A percentile compares a stretch with the other conserved stretches of the same genome.
phyloP scores from a whole-genome alignment of 139 green algal genomes.

The Raphidocelis subcapitata region DNA sequence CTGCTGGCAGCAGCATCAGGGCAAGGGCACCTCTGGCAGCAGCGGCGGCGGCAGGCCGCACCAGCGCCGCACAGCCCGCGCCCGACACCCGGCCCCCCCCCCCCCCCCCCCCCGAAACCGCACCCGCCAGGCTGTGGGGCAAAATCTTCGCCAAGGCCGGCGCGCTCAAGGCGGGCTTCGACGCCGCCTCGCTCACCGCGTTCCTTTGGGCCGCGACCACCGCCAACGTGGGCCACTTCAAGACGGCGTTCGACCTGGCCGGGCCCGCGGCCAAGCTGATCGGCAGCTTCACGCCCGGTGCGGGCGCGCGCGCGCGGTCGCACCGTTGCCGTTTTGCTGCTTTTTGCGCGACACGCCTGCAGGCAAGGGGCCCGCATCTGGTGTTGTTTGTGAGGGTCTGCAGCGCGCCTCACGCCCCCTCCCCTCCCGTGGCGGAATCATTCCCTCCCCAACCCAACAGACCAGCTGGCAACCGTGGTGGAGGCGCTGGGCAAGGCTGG shows the following conservation, averaged over 20 bases:
- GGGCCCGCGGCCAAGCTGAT: constrained; percentile 38
- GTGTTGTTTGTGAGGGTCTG: too few relatives aligned
- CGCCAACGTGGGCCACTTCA: constrained; percentile 45
- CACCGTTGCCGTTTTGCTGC: too few relatives aligned
- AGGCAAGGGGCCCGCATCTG: too few relatives aligned
- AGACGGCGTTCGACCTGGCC: constrained; percentile 40
- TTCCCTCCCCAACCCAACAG: too few relatives aligned
- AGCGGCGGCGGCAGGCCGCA: background rate
- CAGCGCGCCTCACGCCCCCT: too few relatives aligned
- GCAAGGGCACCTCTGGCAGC: background rate
- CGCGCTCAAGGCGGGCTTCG: constrained; percentile 29
- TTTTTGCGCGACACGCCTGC: too few relatives aligned
- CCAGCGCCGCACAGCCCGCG: too few relatives aligned
- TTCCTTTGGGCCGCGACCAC: constrained; percentile 54
- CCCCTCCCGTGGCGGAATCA: too few relatives aligned
- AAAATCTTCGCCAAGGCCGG: constrained; percentile 52
- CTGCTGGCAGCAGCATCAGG: background rate
- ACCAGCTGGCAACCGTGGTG: constrained; percentile 41
- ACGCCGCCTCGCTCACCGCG: constrained; percentile 37
- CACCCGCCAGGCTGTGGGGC: constrained; percentile 27
- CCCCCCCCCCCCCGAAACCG: too few relatives aligned
- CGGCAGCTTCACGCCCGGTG: constrained; percentile 32
- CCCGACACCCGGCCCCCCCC: too few relatives aligned
- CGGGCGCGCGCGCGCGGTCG: background rate
- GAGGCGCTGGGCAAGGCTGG: constrained; percentile 47